phyloP scores from a whole-genome alignment of 2,329 filamentous ascomycete species.

The Raffaelea arxii region DNA sequence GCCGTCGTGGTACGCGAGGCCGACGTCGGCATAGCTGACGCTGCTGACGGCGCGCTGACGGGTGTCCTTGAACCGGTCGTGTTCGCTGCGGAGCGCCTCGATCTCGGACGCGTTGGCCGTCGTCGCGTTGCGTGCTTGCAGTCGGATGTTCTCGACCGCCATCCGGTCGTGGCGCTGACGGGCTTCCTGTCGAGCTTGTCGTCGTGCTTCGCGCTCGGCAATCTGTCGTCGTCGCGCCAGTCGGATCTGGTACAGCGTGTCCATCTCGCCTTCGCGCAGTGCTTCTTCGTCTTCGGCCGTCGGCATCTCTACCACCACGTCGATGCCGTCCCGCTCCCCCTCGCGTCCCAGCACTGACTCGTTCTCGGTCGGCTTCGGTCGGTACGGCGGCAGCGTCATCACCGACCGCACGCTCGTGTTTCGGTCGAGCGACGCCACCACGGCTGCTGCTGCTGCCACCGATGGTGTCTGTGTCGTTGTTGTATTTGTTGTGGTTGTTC shows the following conservation, averaged over 20 bases:
- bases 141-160: conserved; percentile 57
- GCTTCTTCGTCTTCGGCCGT: conserved; percentile 69
- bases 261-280: conserved; percentile 83
- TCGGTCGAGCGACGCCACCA: conserved; percentile 52
- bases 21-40: conserved; percentile 68
- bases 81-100: conserved; percentile 47
- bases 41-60: conserved; percentile 61
- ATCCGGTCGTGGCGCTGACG: conserved; percentile 59
- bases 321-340: conserved; percentile 85
- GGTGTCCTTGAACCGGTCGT: conserved; percentile 45
- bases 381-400: conserved; percentile 86
- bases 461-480: neutral
- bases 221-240: conserved; percentile 65
- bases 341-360: conserved; percentile 81
- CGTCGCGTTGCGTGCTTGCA: conserved; percentile 38
- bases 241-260: conserved; percentile 82
- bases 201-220: conserved; percentile 67
- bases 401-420: conserved; percentile 86
- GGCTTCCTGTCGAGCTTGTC: conserved; percentile 60
- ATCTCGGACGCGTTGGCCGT: conserved; percentile 43
- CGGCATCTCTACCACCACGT: conserved; percentile 79
- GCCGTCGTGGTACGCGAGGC: conserved; percentile 68
- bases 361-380: conserved; percentile 57
- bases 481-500: neutral
- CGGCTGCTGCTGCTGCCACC: neutral